Percentiles rank a stretch among this genome's conserved stretches.
These are phyloP conservation scores for Halteria grandinella DNA, from an alignment of 73 alveolate genomes.

Conservation along the genomic window DNA sequence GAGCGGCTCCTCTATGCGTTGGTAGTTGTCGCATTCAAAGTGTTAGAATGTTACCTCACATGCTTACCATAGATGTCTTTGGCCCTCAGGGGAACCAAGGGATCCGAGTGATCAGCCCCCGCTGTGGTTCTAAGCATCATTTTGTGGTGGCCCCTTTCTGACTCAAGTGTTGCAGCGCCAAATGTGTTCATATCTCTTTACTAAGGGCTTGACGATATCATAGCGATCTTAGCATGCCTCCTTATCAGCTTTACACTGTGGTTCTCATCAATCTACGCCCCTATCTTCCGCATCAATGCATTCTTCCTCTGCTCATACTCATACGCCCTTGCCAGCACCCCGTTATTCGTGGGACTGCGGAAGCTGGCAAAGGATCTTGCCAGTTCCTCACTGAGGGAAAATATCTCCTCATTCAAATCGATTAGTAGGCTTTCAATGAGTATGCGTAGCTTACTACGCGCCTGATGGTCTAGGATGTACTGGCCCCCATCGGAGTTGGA, in stretches of 20 bases:
- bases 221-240: slow-evolving; percentile 3
- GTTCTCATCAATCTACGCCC: slow-evolving; percentile 19
- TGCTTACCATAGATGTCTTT: too few species aligned
- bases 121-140: not conserved
- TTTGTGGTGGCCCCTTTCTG: not conserved
- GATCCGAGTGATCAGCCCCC: not conserved
- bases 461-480: slow-evolving; percentile 3
- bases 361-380: slow-evolving; percentile 40
- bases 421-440: slow-evolving; percentile 24
- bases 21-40: too few species aligned
- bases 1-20: too few species aligned
- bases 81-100: not conserved
- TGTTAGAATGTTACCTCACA: too few species aligned
- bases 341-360: not conserved
- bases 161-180: not conserved
- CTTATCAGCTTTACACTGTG: slow-evolving; percentile 9
- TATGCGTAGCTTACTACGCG: slow-evolving; percentile 20
- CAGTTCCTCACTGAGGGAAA: slow-evolving; percentile 31
- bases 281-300: not conserved
- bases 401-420: slow-evolving; percentile 47
- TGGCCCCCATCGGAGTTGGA: not conserved
- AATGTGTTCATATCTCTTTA: slow-evolving; percentile 16
- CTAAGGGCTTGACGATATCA: slow-evolving; percentile 27
- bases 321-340: not conserved
- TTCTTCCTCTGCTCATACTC: slow-evolving; percentile 18